These are phyloP conservation scores for Phanerochaete sordida DNA, from an alignment of 768 basidiomycete genomes.

Conservation along the genomic window DNA sequence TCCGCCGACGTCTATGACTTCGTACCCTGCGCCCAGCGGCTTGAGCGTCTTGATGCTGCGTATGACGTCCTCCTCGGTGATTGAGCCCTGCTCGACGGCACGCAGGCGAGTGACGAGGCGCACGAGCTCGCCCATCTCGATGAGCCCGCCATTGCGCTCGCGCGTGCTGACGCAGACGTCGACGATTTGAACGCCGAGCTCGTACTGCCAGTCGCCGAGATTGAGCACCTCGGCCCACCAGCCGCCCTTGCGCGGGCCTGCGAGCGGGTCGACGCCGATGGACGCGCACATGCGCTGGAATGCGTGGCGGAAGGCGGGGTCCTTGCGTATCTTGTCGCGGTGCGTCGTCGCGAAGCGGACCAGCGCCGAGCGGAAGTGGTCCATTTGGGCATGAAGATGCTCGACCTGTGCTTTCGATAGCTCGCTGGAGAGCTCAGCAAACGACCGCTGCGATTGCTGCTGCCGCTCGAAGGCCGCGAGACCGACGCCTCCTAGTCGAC, in stretches of 20 bases:
- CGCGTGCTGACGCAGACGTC: slow-evolving; percentile 87
- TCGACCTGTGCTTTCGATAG: slow-evolving; percentile 76
- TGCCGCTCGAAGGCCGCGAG: slow-evolving; percentile 90
- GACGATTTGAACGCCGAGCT: slow-evolving; percentile 93
- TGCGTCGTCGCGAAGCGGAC: slow-evolving; percentile 79
- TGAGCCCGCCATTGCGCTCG: slow-evolving; percentile 88
- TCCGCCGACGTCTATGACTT: slow-evolving; percentile 69
- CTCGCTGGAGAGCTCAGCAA: slow-evolving; percentile 74
- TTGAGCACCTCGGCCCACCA: slow-evolving; percentile 91
- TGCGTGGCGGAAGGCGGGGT: slow-evolving; percentile 84
- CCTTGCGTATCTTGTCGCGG: slow-evolving; percentile 75
- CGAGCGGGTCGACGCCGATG: slow-evolving; percentile 93
- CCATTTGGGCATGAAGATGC: slow-evolving; percentile 75
- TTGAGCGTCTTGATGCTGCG: slow-evolving; percentile 83
- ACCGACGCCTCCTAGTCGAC: slow-evolving; percentile 77
- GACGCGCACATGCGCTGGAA: slow-evolving; percentile 96
- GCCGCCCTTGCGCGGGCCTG: slow-evolving; percentile 79
- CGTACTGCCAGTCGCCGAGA: slow-evolving; percentile 93
- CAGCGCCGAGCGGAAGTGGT: slow-evolving; percentile 80
- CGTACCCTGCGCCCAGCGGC: slow-evolving; percentile 90
- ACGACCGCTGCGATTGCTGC: slow-evolving; percentile 75
- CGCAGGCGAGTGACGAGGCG: slow-evolving; percentile 75
- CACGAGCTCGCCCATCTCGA: slow-evolving; percentile 84
- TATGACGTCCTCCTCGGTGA: slow-evolving; percentile 84
- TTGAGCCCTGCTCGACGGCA: slow-evolving; percentile 58